Base-by-base conservation (phyloP, 768 basidiomycete genomes). In the Trametes sanguinea region DNA sequence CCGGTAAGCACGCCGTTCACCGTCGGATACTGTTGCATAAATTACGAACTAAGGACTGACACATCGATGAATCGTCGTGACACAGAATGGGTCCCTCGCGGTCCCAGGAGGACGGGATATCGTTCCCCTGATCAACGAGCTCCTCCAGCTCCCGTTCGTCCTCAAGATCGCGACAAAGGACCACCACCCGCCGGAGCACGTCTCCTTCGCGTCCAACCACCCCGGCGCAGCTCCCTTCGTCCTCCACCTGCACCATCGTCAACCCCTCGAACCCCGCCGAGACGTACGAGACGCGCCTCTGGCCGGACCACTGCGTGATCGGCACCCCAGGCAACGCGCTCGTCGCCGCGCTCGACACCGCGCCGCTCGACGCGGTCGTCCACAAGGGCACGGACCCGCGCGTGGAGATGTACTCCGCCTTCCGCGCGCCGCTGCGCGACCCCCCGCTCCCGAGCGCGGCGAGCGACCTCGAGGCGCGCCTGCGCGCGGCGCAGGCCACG, bases 321-420 rank as follows among this genome's bases (percentile, higher is more conserved):
- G 77, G 77, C 47, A 81, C 81, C 0, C 74, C 67, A 1, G 92
- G 92, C 2, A 81, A 83, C 16, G 82, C 85, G 66, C 79, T 93
- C 45, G 84, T 89, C 32, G 69, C 77, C 2, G 82, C 79, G 29
- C 67, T 93, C n/a, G 67, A 77, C 52, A 71, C 74, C 30, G 70
- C 70, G 39, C 69, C 69, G 44, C 73, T 81, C 46, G 79, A 82
- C 40, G 73, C 76, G 9, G 73, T 85, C 42, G 71, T 83, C 14
- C 72, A 74, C 58, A 87, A 87, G 76, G 90, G 89, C 43, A 77
- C 71, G 4, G 76, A 91, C 62, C 71, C 71, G 1, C 77, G 76
- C 35, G 79, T 92, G 65, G 92, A 94, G 70, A 86, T 86, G 45
- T 94, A 94, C 69, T 90, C 88, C n/a, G 91, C 88, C 1, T 94